phyloP scores from a whole-genome alignment of 2,329 filamentous ascomycete species.

The Fusarium floridanum region DNA sequence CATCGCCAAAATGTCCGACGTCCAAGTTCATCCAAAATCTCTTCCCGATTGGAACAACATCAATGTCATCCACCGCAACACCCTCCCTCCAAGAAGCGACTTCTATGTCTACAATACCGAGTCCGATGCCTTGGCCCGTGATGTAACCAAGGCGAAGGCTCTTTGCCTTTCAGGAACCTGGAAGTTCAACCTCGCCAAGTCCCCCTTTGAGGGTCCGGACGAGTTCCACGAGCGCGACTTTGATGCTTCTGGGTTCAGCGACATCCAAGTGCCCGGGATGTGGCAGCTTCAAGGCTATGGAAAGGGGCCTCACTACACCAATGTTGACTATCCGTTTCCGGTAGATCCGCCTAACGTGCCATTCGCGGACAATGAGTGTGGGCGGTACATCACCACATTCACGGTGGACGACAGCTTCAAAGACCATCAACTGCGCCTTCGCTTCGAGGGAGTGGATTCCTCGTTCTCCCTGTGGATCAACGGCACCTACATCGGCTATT shows the following conservation, averaged over 20 bases:
- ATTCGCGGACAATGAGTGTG: slow-evolving; percentile 71
- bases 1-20: background rate
- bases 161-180: background rate
- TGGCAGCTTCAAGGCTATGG: slow-evolving; percentile 67
- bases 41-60: background rate
- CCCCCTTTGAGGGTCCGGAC: background rate
- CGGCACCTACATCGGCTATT: background rate
- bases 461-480: background rate
- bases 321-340: slow-evolving; percentile 75
- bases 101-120: background rate
- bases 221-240: background rate
- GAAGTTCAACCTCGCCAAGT: background rate
- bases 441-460: background rate
- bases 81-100: background rate
- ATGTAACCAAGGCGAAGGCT: background rate
- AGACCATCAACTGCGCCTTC: background rate
- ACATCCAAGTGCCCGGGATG: background rate
- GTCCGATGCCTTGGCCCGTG: background rate
- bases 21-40: background rate
- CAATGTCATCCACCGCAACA: background rate
- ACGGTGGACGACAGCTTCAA: background rate
- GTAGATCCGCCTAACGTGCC: slow-evolving; percentile 74
- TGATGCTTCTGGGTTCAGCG: background rate
- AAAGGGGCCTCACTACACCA: slow-evolving; percentile 67
- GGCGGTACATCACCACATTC: slow-evolving; percentile 61